A percentile compares a stretch with the other conserved stretches of the same genome.
phyloP scores from a whole-genome alignment of 208 protist genomes.

The Porcisia deanei region DNA sequence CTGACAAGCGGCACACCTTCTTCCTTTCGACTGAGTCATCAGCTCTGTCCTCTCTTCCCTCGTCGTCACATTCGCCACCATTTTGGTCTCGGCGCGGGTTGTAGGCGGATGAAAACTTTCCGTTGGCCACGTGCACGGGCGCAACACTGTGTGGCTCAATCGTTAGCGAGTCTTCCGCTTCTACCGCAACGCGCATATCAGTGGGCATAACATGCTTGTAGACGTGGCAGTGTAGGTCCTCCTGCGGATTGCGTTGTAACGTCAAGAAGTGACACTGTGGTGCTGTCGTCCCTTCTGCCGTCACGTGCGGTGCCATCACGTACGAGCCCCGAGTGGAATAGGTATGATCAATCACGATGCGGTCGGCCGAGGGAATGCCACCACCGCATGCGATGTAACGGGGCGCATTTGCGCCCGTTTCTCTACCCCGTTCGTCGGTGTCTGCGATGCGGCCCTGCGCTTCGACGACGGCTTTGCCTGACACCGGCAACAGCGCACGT shows the following conservation, averaged over 20 bases:
- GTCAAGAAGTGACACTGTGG: background rate
- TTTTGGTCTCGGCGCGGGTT: background rate
- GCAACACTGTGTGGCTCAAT: slow-evolving; percentile 13
- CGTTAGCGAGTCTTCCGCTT: slow-evolving; percentile 18
- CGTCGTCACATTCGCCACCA: background rate
- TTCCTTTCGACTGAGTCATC: background rate
- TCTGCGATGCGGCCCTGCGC: slow-evolving; percentile 39
- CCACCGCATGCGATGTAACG: slow-evolving; percentile 26
- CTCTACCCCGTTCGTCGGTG: background rate
- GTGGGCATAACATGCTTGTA: slow-evolving; percentile 43
- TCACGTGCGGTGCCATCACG: slow-evolving; percentile 8
- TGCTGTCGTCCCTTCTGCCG: background rate
- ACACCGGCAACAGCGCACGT: slow-evolving; percentile 53
- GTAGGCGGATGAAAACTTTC: background rate
- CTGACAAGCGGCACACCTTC: background rate
- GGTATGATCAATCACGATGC: slow-evolving; percentile 50
- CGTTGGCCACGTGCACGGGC: background rate
- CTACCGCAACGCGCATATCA: slow-evolving; percentile 27
- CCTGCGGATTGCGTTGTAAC: slow-evolving; percentile 25
- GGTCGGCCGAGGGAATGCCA: slow-evolving; percentile 34
- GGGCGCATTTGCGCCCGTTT: background rate
- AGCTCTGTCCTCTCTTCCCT: slow-evolving; percentile 6
- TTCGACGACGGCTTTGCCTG: slow-evolving; percentile 39
- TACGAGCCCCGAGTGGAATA: slow-evolving; percentile 49
- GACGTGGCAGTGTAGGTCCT: slow-evolving; percentile 43